phyloP scores from a whole-genome alignment of 2,329 filamentous ascomycete genomes.

The Dryadomyces quercivorus region DNA sequence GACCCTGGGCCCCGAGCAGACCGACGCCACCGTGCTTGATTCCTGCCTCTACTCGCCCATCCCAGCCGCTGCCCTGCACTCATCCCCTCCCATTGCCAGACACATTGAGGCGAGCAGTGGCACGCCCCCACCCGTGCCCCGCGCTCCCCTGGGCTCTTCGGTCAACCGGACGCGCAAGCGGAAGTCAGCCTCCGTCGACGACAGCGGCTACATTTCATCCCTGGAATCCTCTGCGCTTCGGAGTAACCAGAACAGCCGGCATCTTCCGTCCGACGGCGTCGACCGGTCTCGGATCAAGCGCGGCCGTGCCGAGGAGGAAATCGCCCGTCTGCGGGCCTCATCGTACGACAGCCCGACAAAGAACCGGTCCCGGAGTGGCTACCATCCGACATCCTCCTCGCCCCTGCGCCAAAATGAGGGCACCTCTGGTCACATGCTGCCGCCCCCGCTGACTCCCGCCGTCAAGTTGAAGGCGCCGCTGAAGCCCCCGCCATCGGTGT shows the following conservation, averaged over 20 bases:
- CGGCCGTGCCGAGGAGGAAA: conserved; percentile 89
- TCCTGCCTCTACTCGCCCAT: conserved; percentile 58
- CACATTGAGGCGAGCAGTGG: conserved; percentile 48
- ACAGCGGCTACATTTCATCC: conserved; percentile 95
- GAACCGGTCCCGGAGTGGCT: conserved; percentile 39
- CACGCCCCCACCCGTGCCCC: conserved; percentile 62
- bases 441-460: conserved; percentile 64
- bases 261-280: conserved; percentile 60
- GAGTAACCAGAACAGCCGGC: conserved; percentile 48
- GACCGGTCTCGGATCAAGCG: conserved; percentile 74
- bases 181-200: conserved; percentile 68
- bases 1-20: conserved; percentile 11
- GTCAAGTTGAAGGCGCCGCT: conserved; percentile 62
- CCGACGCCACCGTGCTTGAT: conserved; percentile 18
- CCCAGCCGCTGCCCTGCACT: conserved; percentile 60
- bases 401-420: conserved; percentile 45
- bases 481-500: conserved; percentile 59
- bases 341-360: conserved; percentile 88
- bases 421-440: conserved; percentile 44
- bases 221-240: conserved; percentile 82
- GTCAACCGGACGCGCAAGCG: conserved; percentile 57
- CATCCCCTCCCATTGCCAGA: conserved; percentile 72
- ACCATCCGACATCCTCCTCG: conserved; percentile 51
- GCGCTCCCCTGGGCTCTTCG: conserved; percentile 37
- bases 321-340: conserved; percentile 81